Base-by-base conservation (phyloP, 208 protist species). In the Leishmania braziliensis region DNA sequence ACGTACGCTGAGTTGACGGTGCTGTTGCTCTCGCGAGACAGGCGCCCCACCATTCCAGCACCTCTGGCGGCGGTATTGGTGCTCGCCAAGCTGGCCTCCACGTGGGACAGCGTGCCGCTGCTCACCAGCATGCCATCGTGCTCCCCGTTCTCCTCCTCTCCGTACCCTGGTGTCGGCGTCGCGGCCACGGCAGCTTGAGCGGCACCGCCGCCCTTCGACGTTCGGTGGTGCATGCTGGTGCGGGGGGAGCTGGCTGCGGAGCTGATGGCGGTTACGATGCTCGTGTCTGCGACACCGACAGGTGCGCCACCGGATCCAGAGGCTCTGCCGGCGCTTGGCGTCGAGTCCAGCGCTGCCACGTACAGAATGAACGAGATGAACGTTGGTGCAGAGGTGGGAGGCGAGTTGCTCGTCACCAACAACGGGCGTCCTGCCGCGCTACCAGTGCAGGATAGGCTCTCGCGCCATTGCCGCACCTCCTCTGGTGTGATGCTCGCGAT, bases 341-440 rank as follows among this genome's bases (percentile, higher is more conserved):
- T 29, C 76, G 77, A 56, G 69, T 84, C 84, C 39, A 78, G 54
- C 5, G 84, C 84, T 12, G 79, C 84, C 5, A 87, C 62, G 75
- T 87, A 60, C 74, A 87, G 58, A 10, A 62, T 50, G 48, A 87
- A 87, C 56, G 84, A 87, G 50, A 81, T 50, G 26, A 48, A 54
- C 48, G 53, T 29, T 16, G 78, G 54, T 12, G 29, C 46, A 39
- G 65, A 26, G 58, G 71, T 63, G 23, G 18, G 16, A 6, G 58
- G 53, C 20, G 68, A 53, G 60, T 26, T n/a, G 62, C n/a, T 65
- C 62, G n/a, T 56, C 33, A 46, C 62, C 29, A 73, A 18, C 26
- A n/a, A 29, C 5, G 60, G 50, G 50, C 65, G 50, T 62, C 2
- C 20, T 20, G 63, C 65, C 16, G 66, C 14, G 48, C 29, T 14